phyloP scores from a whole-genome alignment of 371 early-diverging fungal genomes.

The Mortierella sp. region DNA sequence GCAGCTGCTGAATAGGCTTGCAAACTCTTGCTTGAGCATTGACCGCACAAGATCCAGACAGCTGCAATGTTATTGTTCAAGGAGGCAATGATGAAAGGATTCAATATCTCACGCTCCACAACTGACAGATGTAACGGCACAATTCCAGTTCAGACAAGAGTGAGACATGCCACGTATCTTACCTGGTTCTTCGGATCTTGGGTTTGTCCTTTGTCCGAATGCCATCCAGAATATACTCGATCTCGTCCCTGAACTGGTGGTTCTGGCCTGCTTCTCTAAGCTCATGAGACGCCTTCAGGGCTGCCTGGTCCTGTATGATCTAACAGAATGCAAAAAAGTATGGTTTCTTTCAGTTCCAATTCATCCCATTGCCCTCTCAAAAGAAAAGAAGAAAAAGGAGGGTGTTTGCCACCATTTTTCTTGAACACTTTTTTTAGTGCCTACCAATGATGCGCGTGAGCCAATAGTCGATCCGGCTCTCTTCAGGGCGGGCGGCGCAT shows the following conservation, averaged over 20 bases:
- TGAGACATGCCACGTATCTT: neutral
- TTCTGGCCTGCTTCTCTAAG: slow-evolving; percentile 68
- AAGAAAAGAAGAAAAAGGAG: neutral
- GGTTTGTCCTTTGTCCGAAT: slow-evolving; percentile 47
- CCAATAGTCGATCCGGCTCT: slow-evolving; percentile 7
- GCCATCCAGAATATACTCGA: slow-evolving; percentile 70
- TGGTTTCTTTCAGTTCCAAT: neutral
- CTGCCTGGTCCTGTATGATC: slow-evolving; percentile 33
- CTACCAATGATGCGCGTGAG: neutral
- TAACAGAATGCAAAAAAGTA: neutral
- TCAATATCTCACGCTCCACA: neutral
- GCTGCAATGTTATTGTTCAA: slow-evolving; percentile 12
- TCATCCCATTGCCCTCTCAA: neutral
- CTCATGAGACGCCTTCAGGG: slow-evolving; percentile 63
- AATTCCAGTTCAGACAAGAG: neutral
- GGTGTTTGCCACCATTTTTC: neutral
- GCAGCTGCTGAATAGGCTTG: slow-evolving; percentile 9
- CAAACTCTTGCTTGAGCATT: slow-evolving; percentile 41
- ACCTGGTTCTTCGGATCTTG: slow-evolving; percentile 42
- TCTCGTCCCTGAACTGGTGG: slow-evolving; percentile 69
- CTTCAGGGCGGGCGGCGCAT: slow-evolving; percentile 15
- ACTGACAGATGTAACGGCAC: neutral
- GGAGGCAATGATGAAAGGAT: neutral
- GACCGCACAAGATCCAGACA: slow-evolving; percentile 49
- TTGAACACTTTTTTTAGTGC: neutral